Conservation (phyloP, 108 stramenopile species). For the Discostella stelligeroides region DNA sequence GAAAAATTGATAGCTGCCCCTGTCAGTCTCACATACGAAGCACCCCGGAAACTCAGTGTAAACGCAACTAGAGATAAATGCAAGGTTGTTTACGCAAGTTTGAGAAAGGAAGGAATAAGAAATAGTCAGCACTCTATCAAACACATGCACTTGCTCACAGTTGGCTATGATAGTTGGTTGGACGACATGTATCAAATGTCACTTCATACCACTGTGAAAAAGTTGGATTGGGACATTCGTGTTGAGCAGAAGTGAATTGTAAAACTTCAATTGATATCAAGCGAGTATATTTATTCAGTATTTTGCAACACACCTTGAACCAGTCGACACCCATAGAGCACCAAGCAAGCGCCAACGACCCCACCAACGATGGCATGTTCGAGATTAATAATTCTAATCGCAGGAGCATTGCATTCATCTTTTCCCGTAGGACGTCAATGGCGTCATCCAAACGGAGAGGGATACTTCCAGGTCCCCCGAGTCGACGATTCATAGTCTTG, state of each 20-base stretch:
- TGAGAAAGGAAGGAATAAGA: too few relatives aligned
- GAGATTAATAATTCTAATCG: constrained; percentile 64
- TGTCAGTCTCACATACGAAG: constrained; percentile 71
- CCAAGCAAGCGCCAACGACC: constrained; percentile 72
- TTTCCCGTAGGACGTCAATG: constrained; percentile 28
- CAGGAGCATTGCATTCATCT: constrained; percentile 11
- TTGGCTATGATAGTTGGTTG: constrained; percentile 80
- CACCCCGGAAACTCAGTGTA: constrained; percentile 87
- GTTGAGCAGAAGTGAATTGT: background rate
- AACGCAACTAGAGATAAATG: constrained; percentile 65
- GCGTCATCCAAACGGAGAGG: constrained; percentile 45
- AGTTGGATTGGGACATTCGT: background rate
- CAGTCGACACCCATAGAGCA: constrained; percentile 76
- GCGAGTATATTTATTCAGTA: background rate
- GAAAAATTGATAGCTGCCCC: constrained; percentile 21
- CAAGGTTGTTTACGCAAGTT: too few relatives aligned
- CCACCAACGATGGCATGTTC: constrained; percentile 77
- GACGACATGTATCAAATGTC: constrained; percentile 61
- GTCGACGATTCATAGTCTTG: constrained; percentile 18
- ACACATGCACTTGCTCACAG: too few relatives aligned
- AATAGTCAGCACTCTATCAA: too few relatives aligned
- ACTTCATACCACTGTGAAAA: constrained; percentile 58
- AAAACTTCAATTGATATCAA: background rate
- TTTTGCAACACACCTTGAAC: constrained; percentile 72
- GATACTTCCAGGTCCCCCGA: background rate